phyloP scores from a whole-genome alignment of 1,139 yeast species.

The Geotrichum klebahnii region DNA sequence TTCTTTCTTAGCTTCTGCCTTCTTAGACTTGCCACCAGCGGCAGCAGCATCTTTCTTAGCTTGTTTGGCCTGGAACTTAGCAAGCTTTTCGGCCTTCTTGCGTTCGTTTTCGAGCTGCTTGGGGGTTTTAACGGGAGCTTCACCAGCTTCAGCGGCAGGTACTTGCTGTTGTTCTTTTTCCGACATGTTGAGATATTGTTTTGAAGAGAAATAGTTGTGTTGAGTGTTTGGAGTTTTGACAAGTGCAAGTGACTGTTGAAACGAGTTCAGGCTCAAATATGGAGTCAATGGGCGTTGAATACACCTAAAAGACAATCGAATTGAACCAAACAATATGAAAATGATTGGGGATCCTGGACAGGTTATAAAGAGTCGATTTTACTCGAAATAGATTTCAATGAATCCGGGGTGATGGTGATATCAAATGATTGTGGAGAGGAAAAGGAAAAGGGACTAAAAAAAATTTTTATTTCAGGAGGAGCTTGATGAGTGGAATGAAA shows the following conservation, averaged over 20 bases:
- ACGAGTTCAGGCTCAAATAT: slow-evolving; percentile 9
- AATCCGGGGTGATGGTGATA: slow-evolving; percentile 3
- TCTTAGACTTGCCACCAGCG: slow-evolving; percentile 38
- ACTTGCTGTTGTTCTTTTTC: slow-evolving; percentile 22
- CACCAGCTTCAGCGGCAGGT: slow-evolving; percentile 22
- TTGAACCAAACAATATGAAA: slow-evolving; percentile 19
- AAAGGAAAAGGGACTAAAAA: neutral
- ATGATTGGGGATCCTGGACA: slow-evolving; percentile 5
- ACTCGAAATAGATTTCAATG: neutral
- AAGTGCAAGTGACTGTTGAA: slow-evolving; percentile 7
- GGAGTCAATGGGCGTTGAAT: slow-evolving; percentile 19
- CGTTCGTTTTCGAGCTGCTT: slow-evolving; percentile 76
- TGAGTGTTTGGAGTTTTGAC: slow-evolving; percentile 1
- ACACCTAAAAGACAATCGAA: slow-evolving; percentile 19
- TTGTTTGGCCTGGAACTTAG: slow-evolving; percentile 90
- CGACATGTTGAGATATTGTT: slow-evolving; percentile 24
- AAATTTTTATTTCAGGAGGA: slow-evolving; percentile 1
- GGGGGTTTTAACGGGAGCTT: slow-evolving; percentile 38
- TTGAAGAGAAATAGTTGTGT: slow-evolving; percentile 2
- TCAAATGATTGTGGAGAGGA: slow-evolving; percentile 2
- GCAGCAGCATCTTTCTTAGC: slow-evolving; percentile 61
- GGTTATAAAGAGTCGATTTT: neutral
- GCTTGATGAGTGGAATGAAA: neutral
- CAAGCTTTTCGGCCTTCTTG: slow-evolving; percentile 94
- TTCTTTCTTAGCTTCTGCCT: slow-evolving; percentile 49